phyloP scores from a whole-genome alignment of 192 early-diverging fungal genomes.

The Spizellomyces punctatus region DNA sequence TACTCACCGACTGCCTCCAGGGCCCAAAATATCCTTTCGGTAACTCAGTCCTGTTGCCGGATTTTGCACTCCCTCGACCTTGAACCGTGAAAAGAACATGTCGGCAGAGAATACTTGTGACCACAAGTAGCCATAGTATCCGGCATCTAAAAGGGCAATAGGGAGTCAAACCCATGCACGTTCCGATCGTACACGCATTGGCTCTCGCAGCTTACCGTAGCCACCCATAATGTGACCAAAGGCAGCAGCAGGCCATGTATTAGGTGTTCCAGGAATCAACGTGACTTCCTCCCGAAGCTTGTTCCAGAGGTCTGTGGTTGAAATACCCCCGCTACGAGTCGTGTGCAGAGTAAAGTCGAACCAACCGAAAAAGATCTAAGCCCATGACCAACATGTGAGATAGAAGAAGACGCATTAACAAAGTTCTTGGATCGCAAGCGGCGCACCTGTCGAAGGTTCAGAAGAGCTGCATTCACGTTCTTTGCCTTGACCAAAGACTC shows the following conservation, averaged over 20 bases:
- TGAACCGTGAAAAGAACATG: constrained; percentile 76
- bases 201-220: constrained; percentile 41
- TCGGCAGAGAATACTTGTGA: constrained; percentile 80
- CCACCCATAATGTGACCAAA: constrained; percentile 76
- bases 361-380: constrained; percentile 66
- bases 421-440: not conserved
- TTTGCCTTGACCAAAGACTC: constrained; percentile 68
- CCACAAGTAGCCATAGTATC: constrained; percentile 80
- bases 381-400: not conserved
- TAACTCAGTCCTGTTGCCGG: constrained; percentile 67
- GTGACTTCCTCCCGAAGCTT: constrained; percentile 45
- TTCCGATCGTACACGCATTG: not conserved
- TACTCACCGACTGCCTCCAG: constrained; percentile 51
- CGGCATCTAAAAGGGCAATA: constrained; percentile 14
- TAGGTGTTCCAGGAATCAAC: constrained; percentile 11
- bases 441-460: constrained; percentile 67
- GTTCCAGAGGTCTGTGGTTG: constrained; percentile 51
- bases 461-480: constrained; percentile 75
- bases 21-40: constrained; percentile 71
- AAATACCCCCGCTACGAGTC: constrained; percentile 35
- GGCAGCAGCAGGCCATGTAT: constrained; percentile 41
- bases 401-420: not conserved
- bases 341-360: constrained; percentile 80
- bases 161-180: not conserved
- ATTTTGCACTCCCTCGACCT: constrained; percentile 62